Evolutionary conservation across 176 grass and related monocot genomes (phyloP).

Genomic region (Canna indica): DNA sequence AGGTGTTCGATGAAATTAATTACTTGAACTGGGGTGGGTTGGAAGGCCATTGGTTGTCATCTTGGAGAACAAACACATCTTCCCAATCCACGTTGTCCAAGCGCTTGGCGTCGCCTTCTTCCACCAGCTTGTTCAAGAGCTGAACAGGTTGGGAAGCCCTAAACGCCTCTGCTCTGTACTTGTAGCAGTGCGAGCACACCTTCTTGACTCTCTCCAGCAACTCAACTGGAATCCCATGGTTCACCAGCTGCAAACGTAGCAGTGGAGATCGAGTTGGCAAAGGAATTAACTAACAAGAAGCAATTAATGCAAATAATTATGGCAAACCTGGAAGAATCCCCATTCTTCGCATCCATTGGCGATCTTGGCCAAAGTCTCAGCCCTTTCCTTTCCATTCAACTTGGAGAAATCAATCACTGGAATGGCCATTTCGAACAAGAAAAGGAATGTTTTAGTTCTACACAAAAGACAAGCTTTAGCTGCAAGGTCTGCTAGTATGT

Average conservation of each 20-base stretch:
- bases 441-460: too few relatives aligned
- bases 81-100: slow-evolving; percentile 64
- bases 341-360: slow-evolving; percentile 57
- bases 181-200: slow-evolving; percentile 57
- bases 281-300: too few relatives aligned
- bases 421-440: slow-evolving; percentile 35
- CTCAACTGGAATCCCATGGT: slow-evolving; percentile 68
- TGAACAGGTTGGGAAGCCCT: slow-evolving; percentile 30
- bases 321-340: slow-evolving; percentile 79
- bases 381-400: slow-evolving; percentile 52
- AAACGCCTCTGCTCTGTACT: slow-evolving; percentile 52
- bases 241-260: slow-evolving; percentile 47
- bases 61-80: slow-evolving; percentile 58
- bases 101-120: slow-evolving; percentile 13
- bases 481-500: too few relatives aligned
- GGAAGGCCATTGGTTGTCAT: slow-evolving; percentile 65
- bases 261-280: too few relatives aligned
- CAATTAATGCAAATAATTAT: neutral
- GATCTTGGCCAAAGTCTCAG: slow-evolving; percentile 34
- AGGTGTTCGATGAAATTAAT: neutral
- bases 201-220: slow-evolving; percentile 82
- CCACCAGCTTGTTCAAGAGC: slow-evolving; percentile 24
- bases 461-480: neutral
- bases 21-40: slow-evolving; percentile 68
- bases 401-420: slow-evolving; percentile 84